These are phyloP conservation scores for Chrysophaeum taylorii DNA, from an alignment of 352 stramenopile species.

Conservation along the genomic window DNA sequence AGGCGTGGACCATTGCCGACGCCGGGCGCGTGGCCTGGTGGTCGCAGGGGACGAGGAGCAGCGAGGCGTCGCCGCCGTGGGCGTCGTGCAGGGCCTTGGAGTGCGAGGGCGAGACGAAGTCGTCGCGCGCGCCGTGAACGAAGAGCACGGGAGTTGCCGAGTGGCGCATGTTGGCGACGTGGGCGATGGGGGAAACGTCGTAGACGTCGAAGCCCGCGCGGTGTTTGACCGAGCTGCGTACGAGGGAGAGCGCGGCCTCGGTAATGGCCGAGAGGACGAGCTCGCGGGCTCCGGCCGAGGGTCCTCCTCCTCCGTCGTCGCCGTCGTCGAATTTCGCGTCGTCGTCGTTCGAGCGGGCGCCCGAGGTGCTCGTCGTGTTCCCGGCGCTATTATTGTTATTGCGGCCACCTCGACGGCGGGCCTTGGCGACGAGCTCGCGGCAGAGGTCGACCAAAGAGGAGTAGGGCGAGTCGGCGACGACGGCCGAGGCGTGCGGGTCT, in stretches of 20 bases:
- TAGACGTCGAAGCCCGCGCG: constrained; percentile 64
- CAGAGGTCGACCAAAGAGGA: neutral
- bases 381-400: too few relatives aligned
- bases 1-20: neutral
- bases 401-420: too few relatives aligned
- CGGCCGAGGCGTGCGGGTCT: constrained; percentile 60
- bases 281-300: neutral
- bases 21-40: constrained; percentile 57
- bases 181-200: constrained; percentile 56
- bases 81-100: constrained; percentile 59
- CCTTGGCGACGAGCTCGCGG: constrained; percentile 14
- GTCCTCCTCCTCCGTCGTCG: neutral
- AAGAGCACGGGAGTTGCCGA: constrained; percentile 67
- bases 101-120: constrained; percentile 59
- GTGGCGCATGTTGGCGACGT: constrained; percentile 40
- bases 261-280: constrained; percentile 52
- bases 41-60: constrained; percentile 61
- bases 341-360: neutral
- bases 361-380: neutral
- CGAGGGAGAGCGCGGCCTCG: constrained; percentile 67
- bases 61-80: constrained; percentile 68
- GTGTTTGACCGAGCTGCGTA: constrained; percentile 66
- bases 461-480: constrained; percentile 25
- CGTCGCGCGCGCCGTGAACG: constrained; percentile 46
- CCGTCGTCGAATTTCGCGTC: too few relatives aligned